A percentile compares a stretch with the other conserved stretches of the same genome.
Evolutionary conservation across 2,329 filamentous ascomycete species (phyloP).

Genomic region (Microascus cirrosus): DNA sequence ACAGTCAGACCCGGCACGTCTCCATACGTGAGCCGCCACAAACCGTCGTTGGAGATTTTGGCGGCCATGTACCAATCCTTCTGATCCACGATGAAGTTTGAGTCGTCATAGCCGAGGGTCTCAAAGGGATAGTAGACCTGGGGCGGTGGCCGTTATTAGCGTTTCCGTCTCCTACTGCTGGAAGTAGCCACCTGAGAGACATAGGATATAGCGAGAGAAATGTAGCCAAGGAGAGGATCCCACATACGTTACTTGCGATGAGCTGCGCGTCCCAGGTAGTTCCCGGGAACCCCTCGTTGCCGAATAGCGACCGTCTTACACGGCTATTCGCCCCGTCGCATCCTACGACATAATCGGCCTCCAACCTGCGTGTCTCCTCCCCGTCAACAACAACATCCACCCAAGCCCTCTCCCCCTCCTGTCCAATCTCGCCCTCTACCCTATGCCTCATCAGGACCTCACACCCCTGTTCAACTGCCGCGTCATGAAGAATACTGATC

Average conservation of each 20-base stretch:
- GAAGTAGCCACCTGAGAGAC: too few species aligned
- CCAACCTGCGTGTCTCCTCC: slow-evolving; percentile 15
- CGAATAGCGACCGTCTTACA: slow-evolving; percentile 38
- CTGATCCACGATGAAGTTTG: slow-evolving; percentile 51
- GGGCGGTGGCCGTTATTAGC: slow-evolving; percentile 1
- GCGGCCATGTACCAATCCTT: slow-evolving; percentile 54
- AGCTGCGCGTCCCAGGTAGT: slow-evolving; percentile 50
- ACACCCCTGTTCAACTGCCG: too few species aligned
- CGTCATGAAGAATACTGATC: too few species aligned
- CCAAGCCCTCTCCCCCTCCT: slow-evolving; percentile 29
- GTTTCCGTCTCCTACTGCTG: too few species aligned
- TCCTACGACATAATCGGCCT: slow-evolving; percentile 42
- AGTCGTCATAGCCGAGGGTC: slow-evolving; percentile 40
- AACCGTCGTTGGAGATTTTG: slow-evolving; percentile 42
- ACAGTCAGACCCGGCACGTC: slow-evolving; percentile 42
- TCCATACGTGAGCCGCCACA: slow-evolving; percentile 55
- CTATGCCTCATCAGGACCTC: too few species aligned
- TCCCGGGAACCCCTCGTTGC: slow-evolving; percentile 40
- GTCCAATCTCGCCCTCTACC: too few species aligned
- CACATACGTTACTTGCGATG: slow-evolving; percentile 47
- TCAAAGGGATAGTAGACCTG: slow-evolving; percentile 52
- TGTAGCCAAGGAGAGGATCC: too few species aligned
- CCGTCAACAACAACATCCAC: slow-evolving; percentile 28
- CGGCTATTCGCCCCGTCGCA: slow-evolving; percentile 42
- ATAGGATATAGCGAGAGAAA: too few species aligned